Conservation (phyloP, 352 stramenopile genomes). For the Phytophthora vignae region DNA sequence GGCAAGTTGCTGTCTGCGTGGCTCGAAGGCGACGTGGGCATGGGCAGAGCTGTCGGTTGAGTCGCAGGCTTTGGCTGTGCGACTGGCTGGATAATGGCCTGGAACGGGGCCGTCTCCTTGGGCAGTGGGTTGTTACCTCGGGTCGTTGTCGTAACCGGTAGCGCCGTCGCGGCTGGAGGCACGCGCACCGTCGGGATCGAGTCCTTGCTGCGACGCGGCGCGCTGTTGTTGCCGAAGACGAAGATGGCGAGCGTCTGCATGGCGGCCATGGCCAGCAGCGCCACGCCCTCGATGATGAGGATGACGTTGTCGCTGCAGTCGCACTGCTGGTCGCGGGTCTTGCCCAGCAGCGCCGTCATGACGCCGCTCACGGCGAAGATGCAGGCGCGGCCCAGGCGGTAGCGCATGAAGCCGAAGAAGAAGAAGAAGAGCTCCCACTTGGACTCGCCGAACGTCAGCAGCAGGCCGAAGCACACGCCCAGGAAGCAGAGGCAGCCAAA, state of each 20-base stretch:
- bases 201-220: slow-evolving; percentile 20
- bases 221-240: slow-evolving; percentile 61
- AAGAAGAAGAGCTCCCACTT: slow-evolving; percentile 79
- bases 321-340: slow-evolving; percentile 63
- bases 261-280: slow-evolving; percentile 52
- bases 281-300: slow-evolving; percentile 61
- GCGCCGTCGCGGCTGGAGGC: slow-evolving; percentile 1
- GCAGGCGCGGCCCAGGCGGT: slow-evolving; percentile 64
- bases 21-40: neutral
- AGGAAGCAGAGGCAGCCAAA: slow-evolving; percentile 83
- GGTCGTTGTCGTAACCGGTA: slow-evolving; percentile 9
- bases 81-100: slow-evolving; percentile 38
- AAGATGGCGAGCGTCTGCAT: slow-evolving; percentile 62
- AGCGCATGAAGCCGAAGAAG: slow-evolving; percentile 85
- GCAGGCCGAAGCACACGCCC: slow-evolving; percentile 64
- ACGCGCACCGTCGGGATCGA: neutral
- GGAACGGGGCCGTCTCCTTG: slow-evolving; percentile 20
- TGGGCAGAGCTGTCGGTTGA: neutral
- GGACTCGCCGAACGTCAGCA: slow-evolving; percentile 68
- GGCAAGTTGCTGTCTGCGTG: slow-evolving; percentile 31
- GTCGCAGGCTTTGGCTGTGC: neutral
- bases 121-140: too few species aligned
- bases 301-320: slow-evolving; percentile 57
- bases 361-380: slow-evolving; percentile 68
- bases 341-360: slow-evolving; percentile 69